Percentiles rank a stretch among this genome's conserved stretches.
phyloP scores from a whole-genome alignment of 345 rosid genomes.

The Ailanthus altissimus region DNA sequence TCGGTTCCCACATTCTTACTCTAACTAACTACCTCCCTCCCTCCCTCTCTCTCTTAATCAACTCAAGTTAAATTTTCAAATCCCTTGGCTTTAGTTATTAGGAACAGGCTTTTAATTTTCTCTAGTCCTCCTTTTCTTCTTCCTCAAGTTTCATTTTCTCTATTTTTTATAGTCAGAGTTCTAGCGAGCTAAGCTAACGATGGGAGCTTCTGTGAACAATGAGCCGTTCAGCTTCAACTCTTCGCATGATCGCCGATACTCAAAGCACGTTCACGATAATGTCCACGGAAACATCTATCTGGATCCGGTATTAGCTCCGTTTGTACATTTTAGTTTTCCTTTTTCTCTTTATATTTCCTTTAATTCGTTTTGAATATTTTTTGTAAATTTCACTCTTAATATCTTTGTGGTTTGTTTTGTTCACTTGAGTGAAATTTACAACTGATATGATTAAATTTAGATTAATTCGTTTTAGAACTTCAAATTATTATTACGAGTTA shows the following conservation, averaged over 20 bases:
- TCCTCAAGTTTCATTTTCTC: not conserved
- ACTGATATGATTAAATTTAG: not conserved
- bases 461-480: not conserved
- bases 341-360: not conserved
- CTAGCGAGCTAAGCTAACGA: not conserved
- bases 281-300: constrained; percentile 60
- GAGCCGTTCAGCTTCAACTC: constrained; percentile 1
- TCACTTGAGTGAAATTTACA: not conserved
- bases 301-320: constrained; percentile 39
- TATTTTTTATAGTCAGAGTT: not conserved
- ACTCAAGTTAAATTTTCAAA: constrained; percentile 12
- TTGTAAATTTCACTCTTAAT: not conserved
- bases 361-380: not conserved
- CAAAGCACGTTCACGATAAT: constrained; percentile 54
- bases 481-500: not conserved
- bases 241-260: constrained; percentile 33
- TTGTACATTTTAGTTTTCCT: not conserved
- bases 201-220: constrained; percentile 22
- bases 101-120: not conserved
- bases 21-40: not conserved
- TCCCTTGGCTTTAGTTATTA: constrained; percentile 9
- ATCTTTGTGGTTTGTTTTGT: not conserved
- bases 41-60: not conserved
- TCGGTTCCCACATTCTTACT: not conserved
- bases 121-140: not conserved